Percentiles rank a stretch among this genome's conserved stretches.
Evolutionary conservation across 257 asterid genomes (phyloP).

Genomic region (Scutellaria minor): DNA sequence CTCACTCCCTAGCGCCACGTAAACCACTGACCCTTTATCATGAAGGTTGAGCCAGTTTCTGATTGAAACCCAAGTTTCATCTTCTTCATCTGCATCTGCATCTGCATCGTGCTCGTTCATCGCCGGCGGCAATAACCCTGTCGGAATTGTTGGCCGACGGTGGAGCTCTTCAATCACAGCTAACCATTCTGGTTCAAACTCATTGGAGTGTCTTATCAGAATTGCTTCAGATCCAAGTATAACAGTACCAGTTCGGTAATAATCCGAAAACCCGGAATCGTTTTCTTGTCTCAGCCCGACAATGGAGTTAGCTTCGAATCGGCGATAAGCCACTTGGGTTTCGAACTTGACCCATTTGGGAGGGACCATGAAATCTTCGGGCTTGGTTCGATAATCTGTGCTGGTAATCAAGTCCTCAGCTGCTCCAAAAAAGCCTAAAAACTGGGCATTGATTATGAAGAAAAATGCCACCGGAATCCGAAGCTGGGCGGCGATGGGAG

Average conservation of each 20-base stretch:
- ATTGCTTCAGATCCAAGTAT: constrained; percentile 32
- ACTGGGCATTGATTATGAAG: constrained; percentile 25
- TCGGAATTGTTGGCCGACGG: constrained; percentile 32
- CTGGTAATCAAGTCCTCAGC: constrained; percentile 23
- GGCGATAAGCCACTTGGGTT: constrained; percentile 36
- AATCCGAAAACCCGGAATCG: constrained; percentile 44
- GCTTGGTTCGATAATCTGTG: constrained; percentile 28
- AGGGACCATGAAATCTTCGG: constrained; percentile 44
- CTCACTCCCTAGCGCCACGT: constrained; percentile 53
- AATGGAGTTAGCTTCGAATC: constrained; percentile 32
- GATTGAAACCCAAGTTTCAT: constrained; percentile 38
- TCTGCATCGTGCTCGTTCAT: not conserved
- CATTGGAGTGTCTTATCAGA: constrained; percentile 35
- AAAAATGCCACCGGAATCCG: constrained; percentile 32
- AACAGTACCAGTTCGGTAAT: constrained; percentile 34
- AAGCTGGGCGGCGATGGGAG: constrained; percentile 35
- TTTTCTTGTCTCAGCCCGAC: not conserved
- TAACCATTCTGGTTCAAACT: constrained; percentile 50
- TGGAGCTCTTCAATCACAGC: constrained; percentile 38
- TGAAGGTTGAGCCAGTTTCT: constrained; percentile 42
- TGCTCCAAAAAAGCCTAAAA: constrained; percentile 25
- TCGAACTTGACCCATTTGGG: constrained; percentile 46
- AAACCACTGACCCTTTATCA: constrained; percentile 32
- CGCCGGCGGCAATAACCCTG: constrained; percentile 49
- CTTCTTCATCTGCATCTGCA: not conserved